phyloP scores from a whole-genome alignment of 495 filamentous ascomycete genomes.

The Podospora anserina region DNA sequence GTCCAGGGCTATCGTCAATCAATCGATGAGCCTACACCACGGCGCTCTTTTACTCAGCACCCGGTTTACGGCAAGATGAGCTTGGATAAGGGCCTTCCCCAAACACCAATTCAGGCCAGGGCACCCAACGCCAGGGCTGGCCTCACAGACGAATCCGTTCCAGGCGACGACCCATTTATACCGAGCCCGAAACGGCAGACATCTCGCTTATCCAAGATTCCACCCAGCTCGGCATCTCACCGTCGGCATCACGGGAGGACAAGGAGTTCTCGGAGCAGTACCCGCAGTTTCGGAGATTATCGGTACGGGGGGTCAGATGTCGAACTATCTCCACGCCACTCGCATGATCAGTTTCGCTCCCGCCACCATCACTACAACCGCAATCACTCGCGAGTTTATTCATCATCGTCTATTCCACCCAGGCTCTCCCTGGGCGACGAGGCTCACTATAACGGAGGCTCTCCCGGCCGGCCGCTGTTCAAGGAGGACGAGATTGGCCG shows the following conservation, averaged over 20 bases:
- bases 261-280: conserved; percentile 43
- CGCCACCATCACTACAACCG: conserved; percentile 15
- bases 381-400: conserved; percentile 38
- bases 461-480: conserved; percentile 40
- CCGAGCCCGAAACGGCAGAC: conserved; percentile 37
- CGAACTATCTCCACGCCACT: conserved; percentile 28
- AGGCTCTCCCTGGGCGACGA: conserved; percentile 39
- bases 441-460: conserved; percentile 34
- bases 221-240: conserved; percentile 30
- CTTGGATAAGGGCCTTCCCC: conserved; percentile 41
- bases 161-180: conserved; percentile 47
- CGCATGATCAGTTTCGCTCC: conserved; percentile 17
- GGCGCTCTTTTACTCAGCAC: conserved; percentile 29
- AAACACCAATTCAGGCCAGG: conserved; percentile 43
- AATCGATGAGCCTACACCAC: conserved; percentile 33
- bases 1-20: conserved; percentile 32
- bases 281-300: conserved; percentile 39
- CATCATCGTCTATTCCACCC: conserved; percentile 42
- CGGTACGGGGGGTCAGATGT: conserved; percentile 19
- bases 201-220: conserved; percentile 44
- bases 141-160: conserved; percentile 48
- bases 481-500: conserved; percentile 41
- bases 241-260: conserved; percentile 32
- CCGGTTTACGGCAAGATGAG: conserved; percentile 31
- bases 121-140: conserved; percentile 49